These are phyloP conservation scores for sorghum (Sorghum bicolor) DNA, from an alignment of 176 grass and related monocot genomes.

Conservation along the genomic window DNA sequence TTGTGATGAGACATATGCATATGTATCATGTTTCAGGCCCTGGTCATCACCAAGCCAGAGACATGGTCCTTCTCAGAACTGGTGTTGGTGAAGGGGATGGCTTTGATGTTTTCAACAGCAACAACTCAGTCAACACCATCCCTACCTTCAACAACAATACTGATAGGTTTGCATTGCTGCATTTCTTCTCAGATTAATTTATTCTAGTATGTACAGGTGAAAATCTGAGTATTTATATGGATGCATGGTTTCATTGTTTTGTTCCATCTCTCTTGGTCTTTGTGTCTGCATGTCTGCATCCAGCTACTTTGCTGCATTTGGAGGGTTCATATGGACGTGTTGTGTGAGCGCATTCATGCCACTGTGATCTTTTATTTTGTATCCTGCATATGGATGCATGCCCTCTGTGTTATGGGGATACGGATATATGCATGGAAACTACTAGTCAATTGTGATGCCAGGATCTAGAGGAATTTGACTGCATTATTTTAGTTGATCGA, in stretches of 20 bases:
- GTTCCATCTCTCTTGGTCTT: conserved; percentile 25
- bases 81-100: conserved; percentile 25
- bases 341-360: conserved; percentile 14
- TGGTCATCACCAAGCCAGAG: conserved; percentile 42
- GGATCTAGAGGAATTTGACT: conserved; percentile 36
- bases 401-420: conserved; percentile 19
- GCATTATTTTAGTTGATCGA: conserved; percentile 26
- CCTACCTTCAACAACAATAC: conserved; percentile 11
- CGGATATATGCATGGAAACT: neutral
- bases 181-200: neutral
- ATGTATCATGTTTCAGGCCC: conserved; percentile 43
- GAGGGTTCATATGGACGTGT: conserved; percentile 14
- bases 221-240: neutral
- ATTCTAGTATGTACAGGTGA: neutral
- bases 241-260: neutral
- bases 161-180: conserved; percentile 15
- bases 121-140: conserved; percentile 27
- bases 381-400: conserved; percentile 15
- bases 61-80: conserved; percentile 40
- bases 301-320: conserved; percentile 35
- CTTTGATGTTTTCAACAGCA: conserved; percentile 40
- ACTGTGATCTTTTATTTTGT: conserved; percentile 22
- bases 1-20: conserved; percentile 27
- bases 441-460: conserved; percentile 28
- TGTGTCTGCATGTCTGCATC: conserved; percentile 3